These are phyloP conservation scores for Aphanomyces astaci DNA, from an alignment of 352 stramenopile genomes.

Conservation along the genomic window DNA sequence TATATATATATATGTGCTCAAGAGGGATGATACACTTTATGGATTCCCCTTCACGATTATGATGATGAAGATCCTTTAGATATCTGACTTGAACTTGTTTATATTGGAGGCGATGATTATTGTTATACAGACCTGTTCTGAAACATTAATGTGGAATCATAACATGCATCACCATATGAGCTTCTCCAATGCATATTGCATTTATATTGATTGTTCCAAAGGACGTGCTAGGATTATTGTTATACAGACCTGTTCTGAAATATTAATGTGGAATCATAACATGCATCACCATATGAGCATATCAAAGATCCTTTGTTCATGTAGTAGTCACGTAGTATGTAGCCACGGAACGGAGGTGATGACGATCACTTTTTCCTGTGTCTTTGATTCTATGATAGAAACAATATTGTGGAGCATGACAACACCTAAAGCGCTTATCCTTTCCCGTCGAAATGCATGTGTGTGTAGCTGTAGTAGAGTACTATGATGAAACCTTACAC, in stretches of 20 bases:
- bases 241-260: slow-evolving; percentile 87
- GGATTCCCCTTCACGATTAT: neutral
- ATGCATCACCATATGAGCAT: slow-evolving; percentile 88
- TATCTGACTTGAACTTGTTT: slow-evolving; percentile 22
- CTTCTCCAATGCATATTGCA: no score
- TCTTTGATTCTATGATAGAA: no score
- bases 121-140: slow-evolving; percentile 85
- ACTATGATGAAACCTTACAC: neutral
- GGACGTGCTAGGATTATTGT: slow-evolving; percentile 82
- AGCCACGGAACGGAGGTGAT: neutral
- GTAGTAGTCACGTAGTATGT: slow-evolving; percentile 1
- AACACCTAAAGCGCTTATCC: slow-evolving; percentile 14
- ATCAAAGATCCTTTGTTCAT: neutral
- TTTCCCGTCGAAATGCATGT: neutral
- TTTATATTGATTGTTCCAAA: no score
- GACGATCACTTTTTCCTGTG: slow-evolving; percentile 14
- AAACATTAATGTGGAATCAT: slow-evolving; percentile 70
- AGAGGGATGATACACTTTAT: slow-evolving; percentile 49
- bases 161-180: slow-evolving; percentile 90
- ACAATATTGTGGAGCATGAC: neutral
- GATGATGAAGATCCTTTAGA: slow-evolving; percentile 11
- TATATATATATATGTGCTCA: slow-evolving; percentile 3
- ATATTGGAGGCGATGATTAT: slow-evolving; percentile 80
- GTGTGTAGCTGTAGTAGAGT: no score
- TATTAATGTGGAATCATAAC: slow-evolving; percentile 72